phyloP scores from a whole-genome alignment of 202 grass and related monocot species.

The Musa balbisiana region DNA sequence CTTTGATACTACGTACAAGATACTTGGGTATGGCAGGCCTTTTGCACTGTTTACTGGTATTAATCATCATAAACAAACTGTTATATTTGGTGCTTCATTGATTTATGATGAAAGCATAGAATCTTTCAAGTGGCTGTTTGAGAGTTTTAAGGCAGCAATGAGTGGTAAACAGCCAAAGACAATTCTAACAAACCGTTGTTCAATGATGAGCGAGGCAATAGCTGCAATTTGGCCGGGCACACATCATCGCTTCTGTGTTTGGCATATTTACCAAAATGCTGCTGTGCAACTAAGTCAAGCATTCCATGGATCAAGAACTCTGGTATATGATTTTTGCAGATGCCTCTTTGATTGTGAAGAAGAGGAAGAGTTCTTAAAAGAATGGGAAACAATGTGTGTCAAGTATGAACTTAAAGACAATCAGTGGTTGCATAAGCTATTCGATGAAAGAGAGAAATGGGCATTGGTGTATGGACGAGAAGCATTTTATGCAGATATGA shows the following conservation, averaged over 20 bases:
- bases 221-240: constrained; percentile 38
- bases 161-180: constrained; percentile 62
- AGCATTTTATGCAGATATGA: constrained; percentile 79
- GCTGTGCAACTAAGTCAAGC: constrained; percentile 66
- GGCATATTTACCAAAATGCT: constrained; percentile 86
- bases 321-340: constrained; percentile 65
- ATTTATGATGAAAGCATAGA: constrained; percentile 72
- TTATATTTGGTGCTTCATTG: constrained; percentile 76
- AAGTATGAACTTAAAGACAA: constrained; percentile 84
- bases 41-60: constrained; percentile 72
- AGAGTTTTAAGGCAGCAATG: constrained; percentile 81
- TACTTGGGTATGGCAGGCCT: constrained; percentile 56
- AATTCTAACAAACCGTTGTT: constrained; percentile 61
- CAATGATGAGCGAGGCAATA: constrained; percentile 47
- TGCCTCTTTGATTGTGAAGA: constrained; percentile 82
- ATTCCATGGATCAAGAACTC: constrained; percentile 83
- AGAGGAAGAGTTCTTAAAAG: constrained; percentile 56
- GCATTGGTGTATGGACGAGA: constrained; percentile 60
- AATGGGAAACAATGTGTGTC: constrained; percentile 70
- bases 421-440: constrained; percentile 62
- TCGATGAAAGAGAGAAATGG: constrained; percentile 81
- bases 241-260: constrained; percentile 66
- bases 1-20: constrained; percentile 69
- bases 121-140: constrained; percentile 75
- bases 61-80: constrained; percentile 82